These are phyloP conservation scores for Panaeolus papilionaceus DNA, from an alignment of 768 basidiomycete genomes.

Conservation along the genomic window DNA sequence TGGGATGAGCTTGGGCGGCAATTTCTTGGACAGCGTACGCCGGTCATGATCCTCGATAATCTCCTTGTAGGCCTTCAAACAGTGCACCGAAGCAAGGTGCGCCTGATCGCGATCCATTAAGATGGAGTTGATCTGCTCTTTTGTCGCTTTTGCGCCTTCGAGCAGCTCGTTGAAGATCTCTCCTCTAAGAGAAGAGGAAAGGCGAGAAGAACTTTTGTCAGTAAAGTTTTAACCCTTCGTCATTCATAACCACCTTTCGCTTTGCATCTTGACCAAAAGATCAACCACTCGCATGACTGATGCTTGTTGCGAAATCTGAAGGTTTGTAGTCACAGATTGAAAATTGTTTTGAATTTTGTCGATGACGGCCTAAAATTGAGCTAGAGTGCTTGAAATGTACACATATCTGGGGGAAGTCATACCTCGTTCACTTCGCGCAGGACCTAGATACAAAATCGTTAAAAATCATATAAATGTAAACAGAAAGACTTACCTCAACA, in stretches of 20 bases:
- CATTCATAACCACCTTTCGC: slow-evolving; percentile 4
- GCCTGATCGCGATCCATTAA: slow-evolving; percentile 48
- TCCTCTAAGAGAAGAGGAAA: slow-evolving; percentile 40
- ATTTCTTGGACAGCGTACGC: slow-evolving; percentile 52
- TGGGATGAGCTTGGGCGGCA: slow-evolving; percentile 51
- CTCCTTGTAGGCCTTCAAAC: slow-evolving; percentile 40
- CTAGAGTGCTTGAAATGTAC: not conserved
- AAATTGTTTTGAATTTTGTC: not conserved
- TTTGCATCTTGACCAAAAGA: slow-evolving; percentile 1
- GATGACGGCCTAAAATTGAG: not conserved
- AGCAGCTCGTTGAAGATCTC: slow-evolving; percentile 59
- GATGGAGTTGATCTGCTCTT: slow-evolving; percentile 46
- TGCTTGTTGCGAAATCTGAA: slow-evolving; percentile 6
- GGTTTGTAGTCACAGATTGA: slow-evolving; percentile 5
- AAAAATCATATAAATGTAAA: not conserved
- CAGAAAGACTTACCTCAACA: slow-evolving; percentile 14
- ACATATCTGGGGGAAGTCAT: not conserved
- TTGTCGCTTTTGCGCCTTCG: slow-evolving; percentile 61
- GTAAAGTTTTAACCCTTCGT: not conserved
- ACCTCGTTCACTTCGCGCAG: slow-evolving; percentile 21
- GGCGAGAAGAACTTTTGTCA: slow-evolving; percentile 10
- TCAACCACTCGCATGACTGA: not conserved
- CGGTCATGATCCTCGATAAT: slow-evolving; percentile 57
- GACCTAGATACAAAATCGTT: slow-evolving; percentile 5
- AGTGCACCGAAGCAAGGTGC: slow-evolving; percentile 43